Evolutionary conservation across 1,284 basidiomycete species (phyloP), one percentile per base, ranked within the genome.

Genomic region (Ceratobasidium sp.): DNA sequence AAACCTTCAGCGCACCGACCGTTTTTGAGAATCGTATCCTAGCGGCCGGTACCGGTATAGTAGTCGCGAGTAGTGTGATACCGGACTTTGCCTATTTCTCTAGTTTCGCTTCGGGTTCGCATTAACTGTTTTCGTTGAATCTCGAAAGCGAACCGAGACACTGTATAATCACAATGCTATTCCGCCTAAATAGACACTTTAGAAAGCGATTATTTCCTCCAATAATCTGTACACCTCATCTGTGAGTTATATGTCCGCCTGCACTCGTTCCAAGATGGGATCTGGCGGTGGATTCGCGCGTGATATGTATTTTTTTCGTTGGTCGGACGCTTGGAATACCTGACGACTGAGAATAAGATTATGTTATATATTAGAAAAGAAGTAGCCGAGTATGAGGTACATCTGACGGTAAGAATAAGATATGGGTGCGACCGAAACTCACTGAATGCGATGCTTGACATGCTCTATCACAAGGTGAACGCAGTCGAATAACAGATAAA

Each of bases 61-160:
- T 0, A 96, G 94, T 49, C 98, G 87, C 28, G 99, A 85, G 78
- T 96, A 93, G 59, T 83, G 81, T 0, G 21, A 98, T 91, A 18
- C 98, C 98, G 62, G 92, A 92, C 97, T 98, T 99, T n/a, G 96
- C 91, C 41, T 98, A 86, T 77, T 94, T 93, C 55, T 95, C 87
- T 73, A 88, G 92, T 94, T n/a, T n/a, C n/a, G n/a, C n/a, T 77
- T 18, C 28, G n/a, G 16, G 55, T 67, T n/a, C 64, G 16, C 23
- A 41, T 28, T 21, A 54, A 16, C 49, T 43, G 57, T 58, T 21
- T 7, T 57, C n/a, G n/a, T n/a, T n/a, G n/a, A n/a, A n/a, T n/a
- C n/a, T n/a, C n/a, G n/a, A n/a, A n/a, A n/a, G n/a, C n/a, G n/a
- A n/a, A n/a, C n/a, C n/a, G n/a, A 49, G n/a, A n/a, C n/a, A n/a